Evolutionary conservation across 768 basidiomycete genomes (phyloP), one percentile per base, ranked within the genome.

Genomic region (Boletus huronensis): DNA sequence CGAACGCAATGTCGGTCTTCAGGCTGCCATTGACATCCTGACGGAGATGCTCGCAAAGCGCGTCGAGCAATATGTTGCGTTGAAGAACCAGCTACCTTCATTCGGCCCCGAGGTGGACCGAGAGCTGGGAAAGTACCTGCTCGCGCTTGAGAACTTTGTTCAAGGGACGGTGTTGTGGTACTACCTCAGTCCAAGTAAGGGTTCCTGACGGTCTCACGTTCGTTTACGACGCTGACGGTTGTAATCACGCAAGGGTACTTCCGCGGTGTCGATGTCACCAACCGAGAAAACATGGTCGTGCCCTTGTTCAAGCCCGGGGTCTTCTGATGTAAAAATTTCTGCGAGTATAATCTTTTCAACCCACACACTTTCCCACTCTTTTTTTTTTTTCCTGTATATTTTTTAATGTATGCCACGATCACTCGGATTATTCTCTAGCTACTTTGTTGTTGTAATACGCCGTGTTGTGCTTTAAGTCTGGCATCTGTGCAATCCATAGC

Each of bases 101-200:
- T 74, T 74, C 40, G 73, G 73, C 1, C 36, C 60, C 13, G 66
- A 71, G 0, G 71, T 70, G 25, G 74, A 74, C 49, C 54, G 53
- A n/a, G 73, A 74, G 21, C 59, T 74, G 19, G 64, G 52, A 10
- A 58, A 63, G n/a, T 75, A 74, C 55, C 48, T 70, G 55, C 52
- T 59, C 35, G 73, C 73, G 5, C 55, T 74, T 14, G 73, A 74
- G 50, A 72, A 74, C 55, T 74, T 75, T 41, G 68, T 69, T 1
- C 73, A 74, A 47, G 73, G 73, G 17, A 74, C 73, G 10, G 71
- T 75, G 16, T 35, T 74, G 50, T 74, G 73, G 73, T 74, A 74
- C 55, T 75, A 74, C 41, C 64, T 74, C 16, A 74, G 72, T 54
- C 73, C 73, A 29, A 69, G 73, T 74, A 57, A 61, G 73, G 23